Evolutionary conservation across 2,329 filamentous ascomycete species (phyloP), one percentile per base, ranked within the genome.

Genomic region (Akanthomyces dipterigenus): DNA sequence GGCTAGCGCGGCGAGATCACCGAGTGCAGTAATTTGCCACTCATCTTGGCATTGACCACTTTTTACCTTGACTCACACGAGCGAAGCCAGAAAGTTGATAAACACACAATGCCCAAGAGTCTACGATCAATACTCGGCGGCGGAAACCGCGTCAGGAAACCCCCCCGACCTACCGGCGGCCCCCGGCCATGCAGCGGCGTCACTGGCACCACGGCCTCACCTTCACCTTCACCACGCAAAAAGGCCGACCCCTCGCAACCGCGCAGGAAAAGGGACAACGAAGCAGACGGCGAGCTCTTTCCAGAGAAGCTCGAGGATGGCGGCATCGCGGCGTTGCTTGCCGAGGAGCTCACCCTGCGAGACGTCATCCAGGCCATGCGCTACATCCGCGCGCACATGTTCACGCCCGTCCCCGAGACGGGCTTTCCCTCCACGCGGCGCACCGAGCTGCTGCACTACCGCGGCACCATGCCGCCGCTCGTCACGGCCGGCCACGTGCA

Each of bases 401-500:
- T 90, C 75, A 81, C 79, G 43, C 75, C 81, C 1, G 76, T 91
- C 12, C 88, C 88, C 3, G 77, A 80, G 22, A 76, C 80, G 0
- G 87, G 88, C 24, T 85, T 91, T 80, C 82, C 79, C 66, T 87
- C 85, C 5, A 82, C 81, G 22, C 78, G 86, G 12, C 84, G 86
- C 16, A 78, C 87, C 2, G 82, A 88, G 67, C 75, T 89, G 18
- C 77, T 91, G 57, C 84, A 86, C 64, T 86, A 83, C 69, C 79
- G 88, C 20, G 74, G 72, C 36, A 73, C 73, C 16, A 71, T 90
- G 43, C 87, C 89, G 11, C 85, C 84, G 0, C 76, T 91, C 24
- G 84, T 88, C 5, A 88, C 85, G 0, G 72, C 86, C 22, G 82
- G 85, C 1, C 88, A 92, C 69, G 71, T 92, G 7, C 82, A 88